Evolutionary conservation across 1,284 basidiomycete genomes (phyloP).

Genomic region (Cryptococcus neoformans): DNA sequence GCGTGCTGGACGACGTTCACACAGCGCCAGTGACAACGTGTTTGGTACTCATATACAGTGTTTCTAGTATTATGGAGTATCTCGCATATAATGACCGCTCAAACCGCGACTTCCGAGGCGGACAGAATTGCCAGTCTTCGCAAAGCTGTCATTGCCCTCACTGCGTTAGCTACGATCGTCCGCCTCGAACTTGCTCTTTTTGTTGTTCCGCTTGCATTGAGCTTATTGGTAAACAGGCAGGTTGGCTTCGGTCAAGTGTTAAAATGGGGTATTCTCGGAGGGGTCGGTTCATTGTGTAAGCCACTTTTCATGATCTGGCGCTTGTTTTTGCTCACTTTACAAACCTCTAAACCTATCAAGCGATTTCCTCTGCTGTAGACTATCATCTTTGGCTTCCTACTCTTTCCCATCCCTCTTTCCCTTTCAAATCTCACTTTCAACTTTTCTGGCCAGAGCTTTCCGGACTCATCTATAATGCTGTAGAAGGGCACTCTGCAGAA

Average conservation of each 20-base stretch:
- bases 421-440: slow-evolving; percentile 40
- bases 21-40: neutral
- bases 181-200: slow-evolving; percentile 76
- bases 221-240: slow-evolving; percentile 55
- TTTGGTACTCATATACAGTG: neutral
- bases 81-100: slow-evolving; percentile 21
- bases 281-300: slow-evolving; percentile 60
- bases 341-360: slow-evolving; percentile 47
- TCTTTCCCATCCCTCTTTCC: slow-evolving; percentile 32
- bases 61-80: slow-evolving; percentile 8
- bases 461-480: slow-evolving; percentile 80
- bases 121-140: slow-evolving; percentile 4
- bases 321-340: slow-evolving; percentile 2
- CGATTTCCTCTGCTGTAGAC: slow-evolving; percentile 65
- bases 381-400: slow-evolving; percentile 73
- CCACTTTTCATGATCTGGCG: slow-evolving; percentile 7
- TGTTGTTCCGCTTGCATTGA: slow-evolving; percentile 61
- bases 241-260: slow-evolving; percentile 55
- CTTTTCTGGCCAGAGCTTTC: slow-evolving; percentile 84
- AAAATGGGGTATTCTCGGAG: slow-evolving; percentile 57
- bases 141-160: slow-evolving; percentile 54
- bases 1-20: slow-evolving; percentile 22
- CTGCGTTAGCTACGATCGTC: slow-evolving; percentile 68
- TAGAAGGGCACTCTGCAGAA: slow-evolving; percentile 77
- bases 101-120: slow-evolving; percentile 8